Conservation (phyloP, 2,329 filamentous ascomycete species). For the Xylaria sp. region DNA sequence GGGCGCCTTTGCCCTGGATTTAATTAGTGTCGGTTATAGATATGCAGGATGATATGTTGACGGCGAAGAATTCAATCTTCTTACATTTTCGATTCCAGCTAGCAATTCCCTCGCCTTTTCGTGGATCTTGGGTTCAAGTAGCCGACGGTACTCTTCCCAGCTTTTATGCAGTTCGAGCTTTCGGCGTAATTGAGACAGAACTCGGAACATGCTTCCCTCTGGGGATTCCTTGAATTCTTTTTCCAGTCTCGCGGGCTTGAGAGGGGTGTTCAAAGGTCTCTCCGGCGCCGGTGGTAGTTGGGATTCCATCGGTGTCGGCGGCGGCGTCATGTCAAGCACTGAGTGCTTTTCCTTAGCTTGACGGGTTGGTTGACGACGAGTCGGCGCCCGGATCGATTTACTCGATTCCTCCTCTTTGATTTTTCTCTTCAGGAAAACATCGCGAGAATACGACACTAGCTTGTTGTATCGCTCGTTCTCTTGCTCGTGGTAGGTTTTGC, state of each 20-base stretch:
- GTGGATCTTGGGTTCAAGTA: constrained; percentile 3
- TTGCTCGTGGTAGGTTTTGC: constrained; percentile 42
- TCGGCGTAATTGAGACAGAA: constrained; percentile 14
- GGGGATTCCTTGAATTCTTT: constrained; percentile 25
- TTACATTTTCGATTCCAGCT: constrained; percentile 14
- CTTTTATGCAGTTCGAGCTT: constrained; percentile 24
- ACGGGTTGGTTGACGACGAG: constrained; percentile 41
- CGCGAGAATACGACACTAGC: constrained; percentile 21
- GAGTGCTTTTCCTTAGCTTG: constrained; percentile 37
- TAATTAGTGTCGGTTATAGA: neutral
- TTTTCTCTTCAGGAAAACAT: constrained; percentile 20
- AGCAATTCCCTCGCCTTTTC: constrained; percentile 1
- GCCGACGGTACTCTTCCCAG: constrained; percentile 17
- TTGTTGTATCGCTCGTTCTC: constrained; percentile 38
- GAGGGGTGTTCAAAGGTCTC: neutral
- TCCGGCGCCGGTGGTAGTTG: neutral
- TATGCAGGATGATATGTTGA: neutral
- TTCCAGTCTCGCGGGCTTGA: constrained; percentile 28
- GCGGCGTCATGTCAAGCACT: neutral
- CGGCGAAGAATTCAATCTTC: neutral
- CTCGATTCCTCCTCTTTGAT: constrained; percentile 15
- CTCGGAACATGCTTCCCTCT: constrained; percentile 19
- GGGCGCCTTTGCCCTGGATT: neutral
- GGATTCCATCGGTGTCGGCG: neutral
- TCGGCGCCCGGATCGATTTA: constrained; percentile 31